These are phyloP conservation scores for Pueraria montana DNA, from an alignment of 306 rosid genomes.

Conservation along the genomic window DNA sequence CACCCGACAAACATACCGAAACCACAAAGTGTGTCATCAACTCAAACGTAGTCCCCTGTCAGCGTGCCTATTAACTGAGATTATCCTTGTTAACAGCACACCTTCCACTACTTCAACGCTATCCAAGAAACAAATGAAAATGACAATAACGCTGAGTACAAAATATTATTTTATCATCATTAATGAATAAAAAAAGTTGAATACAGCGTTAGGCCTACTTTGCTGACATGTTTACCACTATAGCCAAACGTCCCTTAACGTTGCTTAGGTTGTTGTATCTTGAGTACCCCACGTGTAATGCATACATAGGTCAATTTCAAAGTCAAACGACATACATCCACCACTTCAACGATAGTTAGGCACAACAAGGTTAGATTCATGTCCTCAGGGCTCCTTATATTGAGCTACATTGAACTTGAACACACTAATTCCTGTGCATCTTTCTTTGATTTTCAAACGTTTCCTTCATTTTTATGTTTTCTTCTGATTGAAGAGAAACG, in stretches of 20 bases:
- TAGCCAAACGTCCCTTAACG: constrained; percentile 27
- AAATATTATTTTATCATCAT: background rate
- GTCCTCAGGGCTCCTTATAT: background rate
- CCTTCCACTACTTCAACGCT: constrained; percentile 55
- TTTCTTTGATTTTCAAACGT: constrained; percentile 6
- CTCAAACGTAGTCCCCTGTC: background rate
- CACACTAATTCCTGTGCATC: constrained; percentile 18
- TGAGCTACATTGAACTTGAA: constrained; percentile 22
- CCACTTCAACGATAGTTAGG: constrained; percentile 68
- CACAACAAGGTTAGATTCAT: constrained; percentile 41
- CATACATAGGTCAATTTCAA: constrained; percentile 41
- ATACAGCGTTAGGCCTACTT: constrained; percentile 46
- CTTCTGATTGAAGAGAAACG: constrained; percentile 16
- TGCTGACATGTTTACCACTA: constrained; percentile 62
- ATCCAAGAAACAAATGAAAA: constrained; percentile 13
- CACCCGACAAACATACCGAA: constrained; percentile 54
- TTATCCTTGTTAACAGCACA: constrained; percentile 54
- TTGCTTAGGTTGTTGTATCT: constrained; percentile 8
- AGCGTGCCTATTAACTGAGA: constrained; percentile 42
- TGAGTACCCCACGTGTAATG: constrained; percentile 31
- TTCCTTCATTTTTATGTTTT: constrained; percentile 4
- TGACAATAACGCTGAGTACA: background rate
- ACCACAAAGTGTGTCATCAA: background rate
- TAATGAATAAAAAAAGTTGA: background rate
- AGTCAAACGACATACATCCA: constrained; percentile 64